A percentile compares a stretch with the other conserved stretches of the same genome.
phyloP scores from a whole-genome alignment of 2,329 filamentous ascomycete genomes.

The Apiospora arundinis region DNA sequence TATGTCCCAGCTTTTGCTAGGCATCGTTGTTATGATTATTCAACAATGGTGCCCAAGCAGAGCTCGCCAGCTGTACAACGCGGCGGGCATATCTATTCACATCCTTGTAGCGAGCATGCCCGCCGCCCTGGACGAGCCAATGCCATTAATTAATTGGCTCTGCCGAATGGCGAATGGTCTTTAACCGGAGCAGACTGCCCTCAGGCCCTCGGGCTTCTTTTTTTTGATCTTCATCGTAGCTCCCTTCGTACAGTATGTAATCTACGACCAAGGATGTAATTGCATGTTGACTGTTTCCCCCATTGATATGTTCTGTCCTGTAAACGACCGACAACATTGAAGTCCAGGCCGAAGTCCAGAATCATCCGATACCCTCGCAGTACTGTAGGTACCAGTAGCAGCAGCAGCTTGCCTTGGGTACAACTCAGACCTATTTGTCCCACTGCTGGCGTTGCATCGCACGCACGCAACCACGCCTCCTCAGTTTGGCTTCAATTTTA shows the following conservation, averaged over 20 bases:
- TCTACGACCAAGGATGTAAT: constrained; percentile 3
- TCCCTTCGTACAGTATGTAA: constrained; percentile 2
- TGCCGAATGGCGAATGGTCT: background rate
- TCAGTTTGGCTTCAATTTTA: constrained; percentile 17
- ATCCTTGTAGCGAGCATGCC: constrained; percentile 12
- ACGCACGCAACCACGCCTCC: background rate
- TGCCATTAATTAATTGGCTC: constrained; percentile 14
- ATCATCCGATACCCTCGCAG: background rate
- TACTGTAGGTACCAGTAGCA: background rate
- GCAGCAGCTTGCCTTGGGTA: background rate
- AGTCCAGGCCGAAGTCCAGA: background rate
- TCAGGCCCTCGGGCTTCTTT: constrained; percentile 7
- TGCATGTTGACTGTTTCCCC: constrained; percentile 5
- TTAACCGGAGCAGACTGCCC: constrained; percentile 11
- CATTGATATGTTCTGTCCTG: background rate
- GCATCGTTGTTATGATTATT: background rate
- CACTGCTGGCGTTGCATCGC: constrained; percentile 3
- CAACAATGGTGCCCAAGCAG: constrained; percentile 9
- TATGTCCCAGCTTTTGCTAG: background rate
- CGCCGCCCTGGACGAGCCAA: constrained; percentile 8
- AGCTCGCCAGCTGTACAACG: constrained; percentile 10
- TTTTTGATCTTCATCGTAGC: constrained; percentile 16
- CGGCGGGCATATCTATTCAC: constrained; percentile 6
- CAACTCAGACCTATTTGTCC: constrained; percentile 1
- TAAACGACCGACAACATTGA: constrained; percentile 3